Base-by-base conservation (phyloP, 2,329 filamentous ascomycete species). In the Cercospora sojina region DNA sequence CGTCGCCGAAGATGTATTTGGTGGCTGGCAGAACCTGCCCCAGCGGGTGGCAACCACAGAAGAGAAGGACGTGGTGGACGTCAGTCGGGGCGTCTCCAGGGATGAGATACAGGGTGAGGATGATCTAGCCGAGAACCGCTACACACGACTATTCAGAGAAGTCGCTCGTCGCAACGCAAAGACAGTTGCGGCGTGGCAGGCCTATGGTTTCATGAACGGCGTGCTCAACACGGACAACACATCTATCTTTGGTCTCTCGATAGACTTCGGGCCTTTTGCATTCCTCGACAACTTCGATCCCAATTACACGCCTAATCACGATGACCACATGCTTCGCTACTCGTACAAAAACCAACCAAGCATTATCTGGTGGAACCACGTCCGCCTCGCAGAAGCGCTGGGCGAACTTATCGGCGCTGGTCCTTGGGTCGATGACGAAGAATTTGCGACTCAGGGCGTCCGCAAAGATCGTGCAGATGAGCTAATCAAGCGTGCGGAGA, bases 141-240 rank as follows among this genome's bases (percentile, higher is more conserved):
- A 95, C 77, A 84, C 90, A 0, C 86, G 93, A 16, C 82, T 99
- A 0, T 99, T 96, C 78, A 89, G 95, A 38, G 93, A 96, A 74
- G 89, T 99, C 64, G 88, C 89, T 3, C 88, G 92, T 49, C 87
- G 91, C 32, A 99, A 97, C 76, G 95, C 95, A 1, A 84, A 85
- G 66, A 96, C 91, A 0, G 93, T 98, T 1, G 95, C 95, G 10
- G 87, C 90, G 71, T 98, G 95, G 94, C 96, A 99, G 81, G 93
- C 92, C 0, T 98, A 98, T 75, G 95, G 92, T n/a, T 99, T 99
- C 81, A 98, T 96, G 85, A 99, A 99, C 74, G 95, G 95, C 55
- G 95, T 99, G 3, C 83, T 99, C 65, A 99, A 99, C 79, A 98
- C 95, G 0, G 95, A 99, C 77, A 99, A 99, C 78, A 99, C 95